Evolutionary conservation across 2,329 filamentous ascomycete species (phyloP).

Genomic region (Pseudogymnoascus sp.): DNA sequence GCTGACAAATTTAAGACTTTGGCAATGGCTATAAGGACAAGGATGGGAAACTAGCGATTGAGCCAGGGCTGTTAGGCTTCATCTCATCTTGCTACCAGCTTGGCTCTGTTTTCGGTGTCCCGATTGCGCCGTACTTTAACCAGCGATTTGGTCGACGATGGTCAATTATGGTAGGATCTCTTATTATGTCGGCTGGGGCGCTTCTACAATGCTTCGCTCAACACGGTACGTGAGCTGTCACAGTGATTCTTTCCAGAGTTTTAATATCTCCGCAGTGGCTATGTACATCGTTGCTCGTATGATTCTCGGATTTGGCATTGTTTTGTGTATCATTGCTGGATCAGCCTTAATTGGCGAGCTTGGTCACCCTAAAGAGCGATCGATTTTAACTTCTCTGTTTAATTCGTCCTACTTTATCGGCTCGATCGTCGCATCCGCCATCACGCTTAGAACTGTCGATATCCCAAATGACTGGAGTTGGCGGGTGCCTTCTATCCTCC

Average conservation of each 20-base stretch:
- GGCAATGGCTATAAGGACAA: neutral
- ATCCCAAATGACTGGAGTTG: conserved; percentile 35
- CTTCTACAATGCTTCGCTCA: conserved; percentile 45
- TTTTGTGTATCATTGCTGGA: conserved; percentile 43
- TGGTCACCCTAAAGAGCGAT: conserved; percentile 45
- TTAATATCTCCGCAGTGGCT: conserved; percentile 27
- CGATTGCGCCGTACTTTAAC: conserved; percentile 44
- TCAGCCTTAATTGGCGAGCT: conserved; percentile 48
- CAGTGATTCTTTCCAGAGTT: neutral
- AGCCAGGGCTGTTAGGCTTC: conserved; percentile 34
- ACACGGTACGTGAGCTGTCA: conserved; percentile 11
- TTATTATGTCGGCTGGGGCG: conserved; percentile 47
- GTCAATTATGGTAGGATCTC: conserved; percentile 48
- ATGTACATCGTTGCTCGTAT: conserved; percentile 47
- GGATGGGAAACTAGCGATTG: neutral
- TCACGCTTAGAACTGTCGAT: conserved; percentile 37
- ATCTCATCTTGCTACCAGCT: conserved; percentile 47
- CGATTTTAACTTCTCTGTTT: conserved; percentile 45
- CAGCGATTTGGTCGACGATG: conserved; percentile 41
- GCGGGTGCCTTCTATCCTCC: conserved; percentile 36
- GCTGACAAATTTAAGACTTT: neutral
- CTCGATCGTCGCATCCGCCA: conserved; percentile 35
- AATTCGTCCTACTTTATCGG: conserved; percentile 46
- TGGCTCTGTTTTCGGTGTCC: conserved; percentile 46
- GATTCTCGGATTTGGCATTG: conserved; percentile 44